Base-by-base conservation (phyloP, 2,329 filamentous ascomycete genomes). In the Colletotrichum sp. region DNA sequence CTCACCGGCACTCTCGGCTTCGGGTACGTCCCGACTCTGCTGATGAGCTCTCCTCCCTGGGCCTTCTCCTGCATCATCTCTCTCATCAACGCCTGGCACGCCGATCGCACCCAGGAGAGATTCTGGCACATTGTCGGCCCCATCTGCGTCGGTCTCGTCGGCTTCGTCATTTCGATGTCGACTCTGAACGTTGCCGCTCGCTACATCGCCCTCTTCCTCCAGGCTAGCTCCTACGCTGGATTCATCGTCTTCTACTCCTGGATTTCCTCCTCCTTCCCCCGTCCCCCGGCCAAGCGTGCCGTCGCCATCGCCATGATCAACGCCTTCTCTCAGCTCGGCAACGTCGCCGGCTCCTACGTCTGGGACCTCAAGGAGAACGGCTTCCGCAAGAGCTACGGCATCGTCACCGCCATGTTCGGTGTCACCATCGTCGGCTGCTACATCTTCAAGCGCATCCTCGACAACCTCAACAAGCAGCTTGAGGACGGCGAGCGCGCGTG, bases 331-430 rank as follows among this genome's bases (percentile, higher is more conserved):
- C 89, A 90, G 82, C 83, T 91, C 4, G 89, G 89, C 66, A 91
- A 90, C 78, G 86, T 90, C 1, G 90, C 90, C 0, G 91, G 91
- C 3, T 89, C 87, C 0, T 93, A 93, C 77, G 90, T 93, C 5
- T 93, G 91, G 91, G 83, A 86, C 66, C 84, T 93, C 64, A 82
- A 85, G 29, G 90, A 87, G 0, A 87, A 92, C 75, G 91, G 91
- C 0, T 93, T 87, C 84, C 87, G 91, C 76, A 88, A 90, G 83
- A 92, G 90, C 74, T 93, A 93, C 77, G 91, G 90, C 6, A 91
- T 93, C 70, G 91, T 93, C 7, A 87, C 88, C 16, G 85, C 89
- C 78, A 93, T 93, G 91, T 93, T 92, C 78, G 90, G 89, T 5
- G 77, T 90, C 54, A 90, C 91, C 0, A 87, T 91, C 36, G 43